phyloP scores from a whole-genome alignment of 179 eudicot species.

The Spergularia azorica region DNA sequence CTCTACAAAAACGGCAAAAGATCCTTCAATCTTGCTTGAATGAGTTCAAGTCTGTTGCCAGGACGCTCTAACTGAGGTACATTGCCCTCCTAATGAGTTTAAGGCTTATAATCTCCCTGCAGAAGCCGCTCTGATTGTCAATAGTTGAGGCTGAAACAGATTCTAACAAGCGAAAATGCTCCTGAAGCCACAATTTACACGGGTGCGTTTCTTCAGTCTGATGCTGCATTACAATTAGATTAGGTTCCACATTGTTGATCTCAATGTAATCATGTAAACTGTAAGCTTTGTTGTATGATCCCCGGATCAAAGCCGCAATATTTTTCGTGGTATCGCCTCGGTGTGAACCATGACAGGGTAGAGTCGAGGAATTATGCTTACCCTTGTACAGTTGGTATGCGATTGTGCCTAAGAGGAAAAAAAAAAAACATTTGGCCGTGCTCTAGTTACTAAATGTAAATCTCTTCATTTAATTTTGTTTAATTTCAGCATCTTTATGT shows the following conservation, averaged over 20 bases:
- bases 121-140: neutral
- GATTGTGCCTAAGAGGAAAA: too few relatives aligned
- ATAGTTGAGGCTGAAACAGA: neutral
- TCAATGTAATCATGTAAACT: neutral
- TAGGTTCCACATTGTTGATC: neutral
- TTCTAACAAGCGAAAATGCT: neutral
- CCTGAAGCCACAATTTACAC: neutral
- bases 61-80: constrained; percentile 38
- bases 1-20: constrained; percentile 93
- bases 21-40: constrained; percentile 78
- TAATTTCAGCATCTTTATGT: too few relatives aligned
- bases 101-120: neutral
- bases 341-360: neutral
- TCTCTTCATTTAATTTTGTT: too few relatives aligned
- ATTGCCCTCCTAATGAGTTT: neutral
- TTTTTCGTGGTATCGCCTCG: constrained; percentile 2
- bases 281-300: constrained; percentile 3
- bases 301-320: neutral
- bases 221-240: neutral
- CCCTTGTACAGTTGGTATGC: too few relatives aligned
- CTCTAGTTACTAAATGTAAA: too few relatives aligned
- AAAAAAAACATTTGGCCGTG: too few relatives aligned
- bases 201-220: neutral
- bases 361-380: neutral
- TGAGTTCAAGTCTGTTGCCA: constrained; percentile 84